Base-by-base conservation (phyloP, 257 asterid genomes). In the Coffea eugenioides region DNA sequence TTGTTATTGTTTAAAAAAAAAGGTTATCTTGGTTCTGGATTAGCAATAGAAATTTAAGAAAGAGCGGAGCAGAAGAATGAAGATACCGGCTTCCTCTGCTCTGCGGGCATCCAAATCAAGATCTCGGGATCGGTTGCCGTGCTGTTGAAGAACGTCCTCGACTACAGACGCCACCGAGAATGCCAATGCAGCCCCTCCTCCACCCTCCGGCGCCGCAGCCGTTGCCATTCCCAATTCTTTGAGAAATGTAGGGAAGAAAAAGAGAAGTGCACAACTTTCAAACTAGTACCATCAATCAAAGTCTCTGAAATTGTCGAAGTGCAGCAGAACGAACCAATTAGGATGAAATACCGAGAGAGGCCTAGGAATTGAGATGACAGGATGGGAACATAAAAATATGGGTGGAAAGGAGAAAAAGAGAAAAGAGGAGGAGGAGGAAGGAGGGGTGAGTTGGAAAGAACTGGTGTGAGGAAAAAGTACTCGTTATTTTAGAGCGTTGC, bases 71-170 rank as follows among this genome's bases (percentile, higher is more conserved):
- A 20, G n/a, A 39, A 71, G 52, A 49, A 48, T 45, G 72, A 54
- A 76, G 6, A 83, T 91, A 95, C 99, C 99, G 59, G 96, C 96
- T 91, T 92, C 99, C 75, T 91, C 97, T n/a, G 97, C 97, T 84
- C 97, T 84, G 31, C 99, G 93, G 45, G 96, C 94, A 79, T 95
- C 98, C 72, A 91, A 91, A 94, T 95, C 99, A 49, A 95, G 92
- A 82, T 77, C 83, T 31, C 92, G 88, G 46, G 98, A 89, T 86
- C 90, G 88, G 76, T 75, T 86, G 9, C 91, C 97, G 80, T 93
- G 99, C 88, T 92, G 99, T 74, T 95, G 97, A 80, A 95, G 97
- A 83, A 95, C 97, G 91, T 88, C 97, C 88, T 95, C 99, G 85
- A 95, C 97, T 49, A 93, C 91, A 41, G 99, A 94, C 72, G 94